Evolutionary conservation across 352 stramenopile genomes (phyloP).

Genomic region (Thalassiosira tumida): DNA sequence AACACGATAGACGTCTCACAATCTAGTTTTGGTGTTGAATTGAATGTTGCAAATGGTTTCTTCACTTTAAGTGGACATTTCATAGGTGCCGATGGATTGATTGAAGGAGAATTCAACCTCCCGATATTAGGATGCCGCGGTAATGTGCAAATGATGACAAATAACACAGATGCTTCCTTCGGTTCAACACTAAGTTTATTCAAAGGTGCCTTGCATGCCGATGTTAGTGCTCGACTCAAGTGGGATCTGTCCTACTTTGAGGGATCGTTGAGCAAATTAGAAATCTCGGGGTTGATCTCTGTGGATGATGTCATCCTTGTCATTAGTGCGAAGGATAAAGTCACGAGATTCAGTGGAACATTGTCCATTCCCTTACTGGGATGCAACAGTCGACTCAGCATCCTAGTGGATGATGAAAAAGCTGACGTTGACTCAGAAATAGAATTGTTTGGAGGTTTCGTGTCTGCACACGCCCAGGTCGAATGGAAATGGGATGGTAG

Average conservation of each 20-base stretch:
- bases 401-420: neutral
- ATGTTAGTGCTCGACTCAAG: neutral
- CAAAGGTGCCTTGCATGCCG: neutral
- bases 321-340: neutral
- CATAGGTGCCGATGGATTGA: neutral
- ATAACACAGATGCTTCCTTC: neutral
- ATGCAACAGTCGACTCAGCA: neutral
- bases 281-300: neutral
- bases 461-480: no score
- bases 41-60: neutral
- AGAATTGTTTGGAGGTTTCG: neutral
- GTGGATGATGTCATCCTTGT: neutral
- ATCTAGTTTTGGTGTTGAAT: neutral
- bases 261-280: neutral
- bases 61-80: neutral
- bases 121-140: neutral
- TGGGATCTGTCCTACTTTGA: neutral
- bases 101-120: neutral
- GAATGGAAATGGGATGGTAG: conserved; percentile 34
- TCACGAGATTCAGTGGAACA: neutral
- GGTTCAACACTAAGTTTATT: conserved; percentile 25
- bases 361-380: neutral
- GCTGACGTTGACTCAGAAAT: neutral
- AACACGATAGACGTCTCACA: neutral
- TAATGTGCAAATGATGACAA: neutral